Evolutionary conservation across 2,329 filamentous ascomycete genomes (phyloP).

Genomic region (Trichoderma sp.): DNA sequence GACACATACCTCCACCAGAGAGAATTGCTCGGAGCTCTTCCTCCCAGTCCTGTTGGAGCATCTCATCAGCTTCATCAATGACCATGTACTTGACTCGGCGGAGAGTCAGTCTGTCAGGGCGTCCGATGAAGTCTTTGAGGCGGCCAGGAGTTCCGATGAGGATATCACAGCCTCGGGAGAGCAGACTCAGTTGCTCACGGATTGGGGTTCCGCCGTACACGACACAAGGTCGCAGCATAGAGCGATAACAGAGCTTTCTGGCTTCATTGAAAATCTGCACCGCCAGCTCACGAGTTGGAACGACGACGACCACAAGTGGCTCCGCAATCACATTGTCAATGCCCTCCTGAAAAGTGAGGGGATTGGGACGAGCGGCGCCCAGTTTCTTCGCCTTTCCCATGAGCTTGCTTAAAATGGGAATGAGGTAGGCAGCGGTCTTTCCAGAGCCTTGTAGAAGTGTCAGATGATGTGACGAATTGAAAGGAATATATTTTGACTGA

Average conservation of each 20-base stretch:
- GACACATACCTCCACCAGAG: conserved; percentile 67
- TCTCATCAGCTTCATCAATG: conserved; percentile 93
- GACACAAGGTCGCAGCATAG: conserved; percentile 89
- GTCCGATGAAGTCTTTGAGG: conserved; percentile 77
- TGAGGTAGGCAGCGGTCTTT: conserved; percentile 89
- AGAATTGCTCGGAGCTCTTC: conserved; percentile 73
- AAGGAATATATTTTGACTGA: conserved; percentile 36
- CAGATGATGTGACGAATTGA: background rate
- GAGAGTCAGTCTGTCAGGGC: conserved; percentile 66
- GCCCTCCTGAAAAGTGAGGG: conserved; percentile 51
- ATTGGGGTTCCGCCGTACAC: conserved; percentile 80
- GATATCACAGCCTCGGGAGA: conserved; percentile 83
- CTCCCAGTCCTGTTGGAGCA: conserved; percentile 78
- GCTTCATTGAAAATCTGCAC: conserved; percentile 95
- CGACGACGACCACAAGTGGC: conserved; percentile 81
- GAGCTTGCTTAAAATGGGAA: conserved; percentile 83
- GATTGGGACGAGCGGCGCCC: conserved; percentile 71
- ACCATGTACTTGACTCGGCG: conserved; percentile 75
- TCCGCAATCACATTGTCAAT: conserved; percentile 64
- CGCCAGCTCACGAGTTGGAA: conserved; percentile 84
- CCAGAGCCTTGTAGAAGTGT: conserved; percentile 67
- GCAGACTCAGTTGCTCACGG: conserved; percentile 66
- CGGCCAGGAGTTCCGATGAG: conserved; percentile 86
- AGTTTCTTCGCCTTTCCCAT: conserved; percentile 96
- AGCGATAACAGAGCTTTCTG: conserved; percentile 88